Evolutionary conservation across 2,329 filamentous ascomycete species (phyloP).

Genomic region (Tolypocladium tropicale): DNA sequence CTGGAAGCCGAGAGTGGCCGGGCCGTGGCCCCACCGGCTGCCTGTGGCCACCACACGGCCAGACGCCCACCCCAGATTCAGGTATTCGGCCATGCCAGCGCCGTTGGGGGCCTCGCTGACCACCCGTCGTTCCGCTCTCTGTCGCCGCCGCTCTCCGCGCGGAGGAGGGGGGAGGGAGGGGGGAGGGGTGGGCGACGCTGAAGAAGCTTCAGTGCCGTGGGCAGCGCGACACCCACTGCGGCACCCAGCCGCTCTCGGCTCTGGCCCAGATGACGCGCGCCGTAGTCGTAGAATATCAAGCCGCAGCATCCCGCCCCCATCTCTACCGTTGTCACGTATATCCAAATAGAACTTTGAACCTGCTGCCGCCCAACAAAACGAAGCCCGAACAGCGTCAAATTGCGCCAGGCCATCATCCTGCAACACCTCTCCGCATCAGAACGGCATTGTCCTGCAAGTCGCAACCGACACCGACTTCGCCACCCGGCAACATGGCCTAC

Average conservation of each 20-base stretch:
- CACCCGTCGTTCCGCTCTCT: neutral
- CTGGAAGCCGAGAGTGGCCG: constrained; percentile 30
- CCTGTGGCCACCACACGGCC: neutral
- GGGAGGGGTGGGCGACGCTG: neutral
- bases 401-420: neutral
- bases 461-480: neutral
- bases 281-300: neutral
- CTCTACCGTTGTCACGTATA: no score
- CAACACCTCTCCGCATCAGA: neutral
- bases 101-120: neutral
- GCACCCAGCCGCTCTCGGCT: neutral
- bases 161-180: no score
- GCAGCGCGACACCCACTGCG: neutral
- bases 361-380: neutral
- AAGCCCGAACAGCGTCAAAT: neutral
- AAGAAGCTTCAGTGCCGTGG: neutral
- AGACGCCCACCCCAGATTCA: neutral
- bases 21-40: neutral
- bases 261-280: neutral
- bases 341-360: neutral
- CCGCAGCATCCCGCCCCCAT: neutral
- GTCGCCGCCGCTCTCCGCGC: neutral
- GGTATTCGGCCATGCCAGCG: constrained; percentile 1
- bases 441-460: neutral
- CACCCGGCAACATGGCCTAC: constrained; percentile 31